Conservation (phyloP, 768 basidiomycete genomes). For the Pleurotus citrinopileatus region DNA sequence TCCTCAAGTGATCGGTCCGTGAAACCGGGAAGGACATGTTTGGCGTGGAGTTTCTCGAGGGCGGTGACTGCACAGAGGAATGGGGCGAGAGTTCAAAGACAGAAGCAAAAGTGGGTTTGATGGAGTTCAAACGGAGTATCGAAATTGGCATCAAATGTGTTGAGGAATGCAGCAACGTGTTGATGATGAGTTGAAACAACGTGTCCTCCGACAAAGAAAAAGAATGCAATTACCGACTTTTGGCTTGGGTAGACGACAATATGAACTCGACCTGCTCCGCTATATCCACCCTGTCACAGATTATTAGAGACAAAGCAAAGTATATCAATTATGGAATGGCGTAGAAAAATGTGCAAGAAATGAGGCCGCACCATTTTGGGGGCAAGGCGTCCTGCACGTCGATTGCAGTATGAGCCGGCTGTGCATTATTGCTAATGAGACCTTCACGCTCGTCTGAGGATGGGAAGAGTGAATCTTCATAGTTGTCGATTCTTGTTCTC, state of each 20-base stretch:
- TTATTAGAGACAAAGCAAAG: conserved; percentile 19
- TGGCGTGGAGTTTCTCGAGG: conserved; percentile 95
- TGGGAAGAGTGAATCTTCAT: conserved; percentile 42
- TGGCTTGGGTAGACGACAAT: conserved; percentile 62
- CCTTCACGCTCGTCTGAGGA: conserved; percentile 62
- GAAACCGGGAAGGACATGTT: conserved; percentile 94
- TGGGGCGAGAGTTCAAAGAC: conserved; percentile 14
- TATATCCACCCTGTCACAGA: conserved; percentile 82
- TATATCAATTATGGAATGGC: conserved; percentile 17
- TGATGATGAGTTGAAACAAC: conserved; percentile 11
- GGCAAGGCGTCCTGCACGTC: conserved; percentile 58
- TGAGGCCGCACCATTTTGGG: conserved; percentile 71
- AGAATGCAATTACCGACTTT: conserved; percentile 56
- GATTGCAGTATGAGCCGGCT: conserved; percentile 42
- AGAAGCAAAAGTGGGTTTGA: conserved; percentile 14
- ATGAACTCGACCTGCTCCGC: conserved; percentile 87
- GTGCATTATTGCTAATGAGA: conserved; percentile 45
- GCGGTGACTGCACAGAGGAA: conserved; percentile 57
- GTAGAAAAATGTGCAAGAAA: conserved; percentile 17
- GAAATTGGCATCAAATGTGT: neutral
- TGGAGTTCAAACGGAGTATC: neutral
- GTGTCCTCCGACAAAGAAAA: conserved; percentile 12
- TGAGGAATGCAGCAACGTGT: conserved; percentile 5
- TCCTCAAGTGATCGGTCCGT: conserved; percentile 93
- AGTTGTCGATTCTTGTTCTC: conserved; percentile 33